Evolutionary conservation across 1,284 basidiomycete species (phyloP), one percentile per base, ranked within the genome.

Genomic region (Irpex rosettiformis): DNA sequence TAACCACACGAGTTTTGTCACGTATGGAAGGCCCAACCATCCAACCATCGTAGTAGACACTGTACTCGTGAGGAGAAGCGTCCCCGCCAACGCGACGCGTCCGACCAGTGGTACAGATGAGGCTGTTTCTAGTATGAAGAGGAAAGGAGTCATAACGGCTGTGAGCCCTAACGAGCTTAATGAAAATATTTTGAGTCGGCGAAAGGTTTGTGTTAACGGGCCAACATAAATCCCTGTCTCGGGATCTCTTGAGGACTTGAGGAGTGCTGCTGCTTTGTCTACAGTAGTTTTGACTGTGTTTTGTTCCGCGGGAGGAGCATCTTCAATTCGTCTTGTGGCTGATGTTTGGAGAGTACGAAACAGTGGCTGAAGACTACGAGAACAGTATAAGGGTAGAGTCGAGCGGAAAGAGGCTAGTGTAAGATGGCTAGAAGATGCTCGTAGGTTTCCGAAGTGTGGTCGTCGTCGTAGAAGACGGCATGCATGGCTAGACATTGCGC

Each of bases 161-260:
- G 90, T 88, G 51, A 94, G 80, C 3, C 79, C 79, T 54, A 95
- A 79, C 1, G 92, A 93, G 45, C 85, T 83, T 2, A 95, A 74
- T 7, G 93, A 94, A 74, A 95, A 94, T 24, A 93, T 73, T 69
- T 95, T 95, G 58, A 93, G 79, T 6, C 85, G 82, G 49, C 84
- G 81, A 74, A 92, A 94, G 0, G 89, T 90, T 49, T 75, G 68
- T 0, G 86, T 73, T 48, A 94, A 75, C 1, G 93, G 92, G 0
- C 91, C 93, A 60, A 79, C 65, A 62, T 84, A 84, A 54, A 67
- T 58, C 24, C 63, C 59, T 5, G 66, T 64, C 40, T 53, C 57
- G 27, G 52, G 16, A 16, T 45, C 21, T 22, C 30, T 29, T n/a
- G 45, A 33, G 42, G 47, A 16, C 18, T 30, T 27, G 13, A 37